Evolutionary conservation across 75 land plant species (phyloP).

Genomic region (Pinus tabuliformis): DNA sequence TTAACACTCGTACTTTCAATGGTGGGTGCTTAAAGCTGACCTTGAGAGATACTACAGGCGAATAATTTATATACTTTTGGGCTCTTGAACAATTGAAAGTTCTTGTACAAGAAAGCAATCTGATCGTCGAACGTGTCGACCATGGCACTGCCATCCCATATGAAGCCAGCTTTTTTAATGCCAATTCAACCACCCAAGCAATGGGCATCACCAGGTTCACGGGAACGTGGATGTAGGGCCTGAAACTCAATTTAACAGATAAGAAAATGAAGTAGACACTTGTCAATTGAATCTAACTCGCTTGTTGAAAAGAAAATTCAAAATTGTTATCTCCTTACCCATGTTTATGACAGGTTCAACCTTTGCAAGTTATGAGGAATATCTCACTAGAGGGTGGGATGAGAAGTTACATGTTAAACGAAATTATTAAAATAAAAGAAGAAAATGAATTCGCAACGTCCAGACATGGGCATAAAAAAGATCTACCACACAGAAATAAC

Average conservation of each 20-base stretch:
- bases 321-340: too few relatives aligned
- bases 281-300: too few relatives aligned
- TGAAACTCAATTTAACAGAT: conserved; percentile 21
- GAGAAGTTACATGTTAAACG: neutral
- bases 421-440: too few relatives aligned
- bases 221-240: conserved; percentile 79
- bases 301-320: too few relatives aligned
- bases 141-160: conserved; percentile 80
- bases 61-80: conserved; percentile 65
- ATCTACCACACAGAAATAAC: too few relatives aligned
- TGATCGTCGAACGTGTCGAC: conserved; percentile 75
- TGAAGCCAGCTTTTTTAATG: conserved; percentile 54
- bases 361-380: too few relatives aligned
- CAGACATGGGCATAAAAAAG: neutral
- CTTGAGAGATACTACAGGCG: conserved; percentile 76
- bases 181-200: conserved; percentile 69
- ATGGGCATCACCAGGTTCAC: conserved; percentile 70
- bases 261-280: neutral
- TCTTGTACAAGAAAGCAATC: conserved; percentile 63
- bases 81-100: conserved; percentile 86
- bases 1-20: neutral
- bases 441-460: neutral
- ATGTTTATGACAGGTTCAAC: too few relatives aligned
- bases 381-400: too few relatives aligned
- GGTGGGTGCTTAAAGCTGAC: conserved; percentile 18